A percentile compares a stretch with the other conserved stretches of the same genome.
Evolutionary conservation across 805 yeast genomes (phyloP).

Genomic region (Yarrowia yakushimensis): DNA sequence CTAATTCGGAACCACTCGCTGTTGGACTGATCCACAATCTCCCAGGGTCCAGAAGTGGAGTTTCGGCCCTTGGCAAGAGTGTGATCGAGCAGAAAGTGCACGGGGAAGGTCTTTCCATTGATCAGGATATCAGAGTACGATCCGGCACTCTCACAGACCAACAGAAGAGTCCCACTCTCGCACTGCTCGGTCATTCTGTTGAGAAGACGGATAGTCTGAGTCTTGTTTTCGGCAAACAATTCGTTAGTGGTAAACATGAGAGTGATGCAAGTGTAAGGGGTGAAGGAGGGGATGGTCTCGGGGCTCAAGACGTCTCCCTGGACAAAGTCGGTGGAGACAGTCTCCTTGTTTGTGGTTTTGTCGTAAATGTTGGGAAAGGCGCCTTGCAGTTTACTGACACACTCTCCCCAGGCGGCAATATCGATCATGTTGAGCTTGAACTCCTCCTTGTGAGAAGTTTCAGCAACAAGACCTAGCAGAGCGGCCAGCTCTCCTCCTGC

Average conservation of each 20-base stretch:
- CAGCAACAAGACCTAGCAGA: conserved; percentile 53
- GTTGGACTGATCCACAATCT: conserved; percentile 59
- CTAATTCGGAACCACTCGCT: conserved; percentile 76
- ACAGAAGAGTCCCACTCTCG: conserved; percentile 52
- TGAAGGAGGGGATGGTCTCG: conserved; percentile 33
- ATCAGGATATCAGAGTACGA: conserved; percentile 76
- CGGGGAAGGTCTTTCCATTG: conserved; percentile 75
- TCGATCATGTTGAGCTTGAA: conserved; percentile 60
- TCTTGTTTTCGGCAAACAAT: conserved; percentile 64
- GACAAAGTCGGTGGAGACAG: conserved; percentile 1
- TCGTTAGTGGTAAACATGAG: conserved; percentile 84
- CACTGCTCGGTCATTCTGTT: conserved; percentile 52
- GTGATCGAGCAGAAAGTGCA: conserved; percentile 67
- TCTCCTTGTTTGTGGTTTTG: not conserved
- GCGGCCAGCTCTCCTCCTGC: conserved; percentile 80
- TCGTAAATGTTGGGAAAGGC: conserved; percentile 5
- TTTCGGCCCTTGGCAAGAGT: conserved; percentile 40
- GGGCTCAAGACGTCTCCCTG: conserved; percentile 33
- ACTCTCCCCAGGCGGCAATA: conserved; percentile 70
- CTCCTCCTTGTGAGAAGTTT: conserved; percentile 14
- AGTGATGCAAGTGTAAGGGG: conserved; percentile 53
- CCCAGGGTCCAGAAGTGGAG: conserved; percentile 55
- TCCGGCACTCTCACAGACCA: conserved; percentile 86
- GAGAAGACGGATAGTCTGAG: conserved; percentile 57
- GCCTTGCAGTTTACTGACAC: conserved; percentile 44